Evolutionary conservation across 305 asterid genomes (phyloP).

Genomic region (Solanum chacoense): DNA sequence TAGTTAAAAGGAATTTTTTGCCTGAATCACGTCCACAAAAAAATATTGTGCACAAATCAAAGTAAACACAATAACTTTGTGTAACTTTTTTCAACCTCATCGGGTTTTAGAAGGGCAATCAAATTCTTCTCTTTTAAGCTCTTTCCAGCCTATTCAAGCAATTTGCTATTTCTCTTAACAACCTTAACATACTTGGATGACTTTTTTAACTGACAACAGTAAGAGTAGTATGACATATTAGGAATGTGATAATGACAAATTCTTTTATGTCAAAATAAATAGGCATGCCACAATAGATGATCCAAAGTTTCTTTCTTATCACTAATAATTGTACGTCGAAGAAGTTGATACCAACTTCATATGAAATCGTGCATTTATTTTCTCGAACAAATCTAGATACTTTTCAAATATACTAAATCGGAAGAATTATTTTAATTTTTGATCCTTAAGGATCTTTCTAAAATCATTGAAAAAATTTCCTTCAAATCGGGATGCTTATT

Average conservation of each 20-base stretch:
- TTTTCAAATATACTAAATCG: not conserved
- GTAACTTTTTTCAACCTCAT: not conserved
- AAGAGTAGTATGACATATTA: not conserved
- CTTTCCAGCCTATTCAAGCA: not conserved
- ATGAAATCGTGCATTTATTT: not conserved
- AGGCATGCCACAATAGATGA: not conserved
- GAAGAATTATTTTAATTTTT: too few relatives aligned
- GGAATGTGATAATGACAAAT: not conserved
- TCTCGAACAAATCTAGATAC: not conserved
- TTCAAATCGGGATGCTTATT: not conserved
- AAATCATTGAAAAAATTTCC: not conserved
- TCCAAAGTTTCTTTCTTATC: not conserved
- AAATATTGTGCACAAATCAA: not conserved
- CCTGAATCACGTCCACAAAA: not conserved
- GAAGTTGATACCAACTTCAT: not conserved
- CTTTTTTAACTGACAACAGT: not conserved
- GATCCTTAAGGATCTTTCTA: not conserved
- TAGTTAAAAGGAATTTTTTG: not conserved
- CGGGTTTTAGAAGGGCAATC: not conserved
- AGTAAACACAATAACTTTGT: not conserved
- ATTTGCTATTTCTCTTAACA: not conserved
- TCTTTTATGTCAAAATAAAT: not conserved
- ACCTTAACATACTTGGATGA: not conserved
- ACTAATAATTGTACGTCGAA: too few relatives aligned
- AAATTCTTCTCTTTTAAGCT: not conserved